Conservation (phyloP, 2,329 filamentous ascomycete genomes). For the Colletotrichum filicis region DNA sequence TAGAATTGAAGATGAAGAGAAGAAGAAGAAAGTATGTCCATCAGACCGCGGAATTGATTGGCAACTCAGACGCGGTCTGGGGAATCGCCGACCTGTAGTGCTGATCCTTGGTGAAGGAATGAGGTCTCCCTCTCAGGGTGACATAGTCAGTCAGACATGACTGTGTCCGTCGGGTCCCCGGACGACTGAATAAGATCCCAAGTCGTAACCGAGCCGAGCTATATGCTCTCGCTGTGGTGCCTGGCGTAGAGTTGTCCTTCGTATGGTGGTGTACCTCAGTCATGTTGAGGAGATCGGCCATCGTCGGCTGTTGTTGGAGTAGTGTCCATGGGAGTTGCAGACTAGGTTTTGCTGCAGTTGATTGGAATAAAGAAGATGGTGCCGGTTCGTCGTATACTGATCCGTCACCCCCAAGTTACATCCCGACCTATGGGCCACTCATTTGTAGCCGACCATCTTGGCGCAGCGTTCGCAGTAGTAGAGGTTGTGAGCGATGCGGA, state of each 20-base stretch:
- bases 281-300: neutral
- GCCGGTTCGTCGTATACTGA: neutral
- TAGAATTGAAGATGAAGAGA: neutral
- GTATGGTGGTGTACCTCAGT: neutral
- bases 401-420: conserved; percentile 7
- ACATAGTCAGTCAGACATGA: neutral
- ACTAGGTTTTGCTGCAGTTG: neutral
- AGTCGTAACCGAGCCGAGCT: conserved; percentile 3
- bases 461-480: conserved; percentile 75
- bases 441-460: conserved; percentile 72
- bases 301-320: neutral
- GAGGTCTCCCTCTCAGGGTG: neutral
- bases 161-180: neutral
- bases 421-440: conserved; percentile 41
- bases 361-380: neutral
- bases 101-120: neutral
- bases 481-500: conserved; percentile 72
- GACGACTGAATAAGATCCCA: neutral
- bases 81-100: neutral
- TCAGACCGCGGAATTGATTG: neutral
- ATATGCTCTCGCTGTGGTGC: neutral
- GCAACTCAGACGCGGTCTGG: neutral
- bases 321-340: neutral
- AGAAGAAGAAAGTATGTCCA: neutral
- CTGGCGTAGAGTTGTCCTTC: neutral